These are phyloP conservation scores for Hibiscus tridactylites DNA, from an alignment of 345 rosid genomes.

Conservation along the genomic window DNA sequence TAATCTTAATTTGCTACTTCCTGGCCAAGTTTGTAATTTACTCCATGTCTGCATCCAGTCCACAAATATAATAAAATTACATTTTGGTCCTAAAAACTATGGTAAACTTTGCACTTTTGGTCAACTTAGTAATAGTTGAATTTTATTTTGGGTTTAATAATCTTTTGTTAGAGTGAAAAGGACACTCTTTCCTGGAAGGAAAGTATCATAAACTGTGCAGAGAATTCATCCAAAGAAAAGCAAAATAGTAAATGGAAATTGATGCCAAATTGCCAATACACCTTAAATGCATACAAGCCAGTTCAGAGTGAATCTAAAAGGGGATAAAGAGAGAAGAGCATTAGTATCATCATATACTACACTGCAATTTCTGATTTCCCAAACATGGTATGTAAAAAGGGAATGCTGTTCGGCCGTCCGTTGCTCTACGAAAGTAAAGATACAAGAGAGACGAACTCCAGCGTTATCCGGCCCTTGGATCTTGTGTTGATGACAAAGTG, in stretches of 20 bases:
- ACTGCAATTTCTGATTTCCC: background rate
- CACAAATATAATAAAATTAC: too few species aligned
- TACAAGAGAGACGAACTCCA: constrained; percentile 88
- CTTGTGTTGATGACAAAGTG: constrained; percentile 92
- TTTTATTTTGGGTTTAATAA: too few species aligned
- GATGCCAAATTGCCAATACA: background rate
- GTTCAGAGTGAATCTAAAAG: background rate
- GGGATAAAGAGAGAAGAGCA: background rate
- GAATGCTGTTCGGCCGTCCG: background rate
- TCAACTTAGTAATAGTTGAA: too few species aligned
- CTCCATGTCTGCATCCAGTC: too few species aligned
- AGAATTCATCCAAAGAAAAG: background rate
- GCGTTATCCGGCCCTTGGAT: constrained; percentile 67
- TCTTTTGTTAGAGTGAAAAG: background rate
- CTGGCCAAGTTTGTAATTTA: background rate
- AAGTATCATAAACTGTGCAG: background rate
- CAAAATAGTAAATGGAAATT: background rate
- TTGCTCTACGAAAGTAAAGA: constrained; percentile 38
- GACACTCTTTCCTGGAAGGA: too few species aligned
- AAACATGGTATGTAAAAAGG: background rate
- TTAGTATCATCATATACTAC: constrained; percentile 2
- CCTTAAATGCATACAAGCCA: background rate
- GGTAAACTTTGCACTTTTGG: too few species aligned
- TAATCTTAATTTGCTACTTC: background rate
- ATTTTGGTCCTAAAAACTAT: too few species aligned